phyloP scores from a whole-genome alignment of 2,329 filamentous ascomycete species.

The Neodidymelliopsis sp. region DNA sequence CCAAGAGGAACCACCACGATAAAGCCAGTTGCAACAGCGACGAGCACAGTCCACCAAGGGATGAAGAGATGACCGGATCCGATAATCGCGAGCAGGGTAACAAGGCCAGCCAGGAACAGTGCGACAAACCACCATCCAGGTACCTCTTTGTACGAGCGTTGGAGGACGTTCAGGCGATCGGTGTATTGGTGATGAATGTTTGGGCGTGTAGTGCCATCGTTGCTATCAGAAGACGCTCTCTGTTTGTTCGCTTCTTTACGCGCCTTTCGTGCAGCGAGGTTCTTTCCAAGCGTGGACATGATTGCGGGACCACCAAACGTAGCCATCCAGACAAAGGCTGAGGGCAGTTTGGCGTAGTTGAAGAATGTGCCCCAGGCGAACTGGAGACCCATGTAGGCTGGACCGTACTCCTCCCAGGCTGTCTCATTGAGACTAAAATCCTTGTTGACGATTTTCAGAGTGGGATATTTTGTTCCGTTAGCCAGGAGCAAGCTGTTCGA shows the following conservation, averaged over 20 bases:
- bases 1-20: constrained; percentile 64
- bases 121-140: constrained; percentile 65
- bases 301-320: constrained; percentile 63
- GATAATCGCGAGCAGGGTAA: constrained; percentile 61
- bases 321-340: constrained; percentile 65
- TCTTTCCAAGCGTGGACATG: constrained; percentile 54
- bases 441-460: constrained; percentile 52
- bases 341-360: constrained; percentile 66
- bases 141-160: constrained; percentile 65
- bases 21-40: constrained; percentile 63
- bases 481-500: constrained; percentile 63
- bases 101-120: constrained; percentile 60
- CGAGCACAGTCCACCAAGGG: constrained; percentile 66
- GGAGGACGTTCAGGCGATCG: constrained; percentile 66
- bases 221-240: constrained; percentile 26
- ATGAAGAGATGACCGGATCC: constrained; percentile 63
- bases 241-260: constrained; percentile 42
- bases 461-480: constrained; percentile 58
- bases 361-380: constrained; percentile 67
- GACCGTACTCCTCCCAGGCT: constrained; percentile 57
- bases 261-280: constrained; percentile 19
- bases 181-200: constrained; percentile 62
- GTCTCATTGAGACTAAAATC: constrained; percentile 59
- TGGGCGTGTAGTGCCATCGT: neutral
- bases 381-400: constrained; percentile 65